phyloP scores from a whole-genome alignment of 176 grass and related monocot species.

The Oryza glaberrima region DNA sequence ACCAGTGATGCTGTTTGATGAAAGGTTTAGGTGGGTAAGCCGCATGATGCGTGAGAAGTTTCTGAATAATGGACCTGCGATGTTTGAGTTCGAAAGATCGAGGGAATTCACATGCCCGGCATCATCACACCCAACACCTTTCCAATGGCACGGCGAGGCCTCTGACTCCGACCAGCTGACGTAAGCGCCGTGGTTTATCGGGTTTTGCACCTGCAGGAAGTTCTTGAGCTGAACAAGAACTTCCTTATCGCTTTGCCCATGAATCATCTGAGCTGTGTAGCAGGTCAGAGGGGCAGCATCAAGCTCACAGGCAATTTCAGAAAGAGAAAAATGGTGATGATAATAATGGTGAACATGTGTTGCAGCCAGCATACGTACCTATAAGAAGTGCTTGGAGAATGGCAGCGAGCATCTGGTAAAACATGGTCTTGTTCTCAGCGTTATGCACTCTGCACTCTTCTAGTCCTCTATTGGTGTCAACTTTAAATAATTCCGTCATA shows the following conservation, averaged over 20 bases:
- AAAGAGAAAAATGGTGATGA: neutral
- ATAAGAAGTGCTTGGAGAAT: conserved; percentile 1
- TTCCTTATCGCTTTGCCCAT: conserved; percentile 39
- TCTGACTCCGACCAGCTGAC: conserved; percentile 40
- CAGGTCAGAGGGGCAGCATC: neutral
- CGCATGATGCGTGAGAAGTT: conserved; percentile 42
- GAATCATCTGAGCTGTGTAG: neutral
- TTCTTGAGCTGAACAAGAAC: conserved; percentile 45
- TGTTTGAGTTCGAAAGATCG: conserved; percentile 50
- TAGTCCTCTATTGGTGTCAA: neutral
- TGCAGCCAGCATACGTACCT: neutral
- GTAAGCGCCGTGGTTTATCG: conserved; percentile 43
- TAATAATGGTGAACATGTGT: neutral
- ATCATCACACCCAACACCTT: conserved; percentile 40
- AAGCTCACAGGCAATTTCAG: neutral
- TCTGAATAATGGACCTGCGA: conserved; percentile 53
- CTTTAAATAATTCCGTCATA: neutral
- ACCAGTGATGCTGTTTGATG: conserved; percentile 47
- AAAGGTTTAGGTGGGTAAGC: conserved; percentile 53
- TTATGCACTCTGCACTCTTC: neutral
- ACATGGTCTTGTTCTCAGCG: neutral
- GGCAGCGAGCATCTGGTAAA: neutral
- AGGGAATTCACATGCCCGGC: conserved; percentile 21
- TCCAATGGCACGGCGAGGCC: conserved; percentile 47
- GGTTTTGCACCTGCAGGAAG: conserved; percentile 29